Conservation (phyloP, 208 protist species). For the Wallacemonas collosoma region DNA sequence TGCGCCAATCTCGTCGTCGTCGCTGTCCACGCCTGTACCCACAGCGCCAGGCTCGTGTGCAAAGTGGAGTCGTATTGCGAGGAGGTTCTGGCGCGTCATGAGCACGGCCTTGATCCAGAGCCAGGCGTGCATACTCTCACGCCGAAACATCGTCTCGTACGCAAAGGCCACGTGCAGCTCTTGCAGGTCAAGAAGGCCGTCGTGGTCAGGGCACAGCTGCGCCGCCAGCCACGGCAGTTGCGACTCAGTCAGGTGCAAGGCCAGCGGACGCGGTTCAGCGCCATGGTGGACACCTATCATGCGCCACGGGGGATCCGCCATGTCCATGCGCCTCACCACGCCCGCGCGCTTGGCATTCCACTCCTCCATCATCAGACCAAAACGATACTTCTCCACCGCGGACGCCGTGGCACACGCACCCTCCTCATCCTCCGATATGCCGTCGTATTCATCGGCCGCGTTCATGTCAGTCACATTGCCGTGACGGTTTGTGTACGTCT, state of each 20-base stretch:
- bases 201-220: constrained; percentile 35
- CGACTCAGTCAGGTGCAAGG: constrained; percentile 57
- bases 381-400: not conserved
- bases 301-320: constrained; percentile 27
- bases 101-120: constrained; percentile 44
- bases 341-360: constrained; percentile 23
- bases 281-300: constrained; percentile 21
- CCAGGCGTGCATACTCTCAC: constrained; percentile 33
- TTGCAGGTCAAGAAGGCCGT: constrained; percentile 33
- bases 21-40: constrained; percentile 14
- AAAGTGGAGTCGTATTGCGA: constrained; percentile 22
- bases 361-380: constrained; percentile 20
- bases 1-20: constrained; percentile 15
- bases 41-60: constrained; percentile 20
- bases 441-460: not conserved
- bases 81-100: constrained; percentile 24
- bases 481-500: no score
- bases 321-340: constrained; percentile 29
- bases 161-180: constrained; percentile 46
- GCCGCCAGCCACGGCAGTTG: constrained; percentile 55
- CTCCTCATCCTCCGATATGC: not conserved
- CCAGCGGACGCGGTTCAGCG: constrained; percentile 27
- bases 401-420: not conserved
- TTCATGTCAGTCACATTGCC: no score
- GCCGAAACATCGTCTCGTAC: constrained; percentile 26